Base-by-base conservation (phyloP, 2,329 filamentous ascomycete genomes). In the Penicillium sp. region DNA sequence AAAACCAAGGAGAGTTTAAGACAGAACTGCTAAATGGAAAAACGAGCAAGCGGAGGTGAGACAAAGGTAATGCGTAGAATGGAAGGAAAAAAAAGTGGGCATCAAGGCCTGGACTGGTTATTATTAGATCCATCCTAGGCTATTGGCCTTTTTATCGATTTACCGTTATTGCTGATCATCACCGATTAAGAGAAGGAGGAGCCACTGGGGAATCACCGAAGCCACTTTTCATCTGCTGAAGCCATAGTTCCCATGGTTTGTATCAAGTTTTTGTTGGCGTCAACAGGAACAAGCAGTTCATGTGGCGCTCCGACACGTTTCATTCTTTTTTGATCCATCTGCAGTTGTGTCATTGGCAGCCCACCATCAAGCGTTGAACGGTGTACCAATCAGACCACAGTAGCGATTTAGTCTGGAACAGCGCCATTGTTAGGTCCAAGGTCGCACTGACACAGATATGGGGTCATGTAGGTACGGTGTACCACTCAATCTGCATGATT, bases 1-100 rank as follows among this genome's bases (percentile, higher is more conserved):
- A 14, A 13, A 49, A 42, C 16, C 35, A 58, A 55, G 49, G 51
- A 23, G 47, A 41, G 18, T 43, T 27, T 26, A 34, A 47, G 50
- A 56, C 16, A 40, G 14, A 30, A 30, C 46, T 34, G 42, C 30
- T 40, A 55, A 56, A 49, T 42, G 43, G 39, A 50, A 53, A 43
- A 46, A 32, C 13, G 48, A 60, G 49, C 49, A 47, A 51, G 42
- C 39, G 35, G 44, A 54, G 27, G 55, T 60, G 59, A 63, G 59
- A 63, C 57, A 62, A 55, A 55, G 49, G 16, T 35, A 38, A 51
- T 29, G 47, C 27, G 43, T 40, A 56, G 40, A 45, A 57, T 55
- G 54, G 49, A 58, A 57, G 54, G 58, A 60, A 51, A 61, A 61
- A 61, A 39, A 60, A 60, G 55, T 63, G 57, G 59, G 46, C 26